A percentile compares a stretch with the other conserved stretches of the same genome.
Evolutionary conservation across 768 basidiomycete genomes (phyloP).

Genomic region (Plicaturopsis crispa): DNA sequence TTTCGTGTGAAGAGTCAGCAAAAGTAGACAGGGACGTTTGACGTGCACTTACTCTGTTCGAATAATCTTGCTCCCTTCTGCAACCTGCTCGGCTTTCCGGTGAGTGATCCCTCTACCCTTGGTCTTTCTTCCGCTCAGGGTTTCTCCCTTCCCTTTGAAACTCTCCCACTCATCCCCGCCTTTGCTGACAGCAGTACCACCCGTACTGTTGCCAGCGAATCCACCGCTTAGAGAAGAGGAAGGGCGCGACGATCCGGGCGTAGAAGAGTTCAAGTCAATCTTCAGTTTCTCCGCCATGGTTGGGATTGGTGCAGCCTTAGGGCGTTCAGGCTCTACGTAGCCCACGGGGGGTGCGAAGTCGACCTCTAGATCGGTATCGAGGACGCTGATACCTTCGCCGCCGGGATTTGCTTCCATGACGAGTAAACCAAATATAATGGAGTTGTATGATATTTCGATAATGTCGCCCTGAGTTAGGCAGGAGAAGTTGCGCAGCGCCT

Average conservation of each 20-base stretch:
- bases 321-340: constrained; percentile 90
- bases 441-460: constrained; percentile 97
- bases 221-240: constrained; percentile 66
- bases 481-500: constrained; percentile 89
- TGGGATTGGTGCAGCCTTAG: constrained; percentile 68
- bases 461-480: constrained; percentile 92
- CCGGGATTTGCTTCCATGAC: constrained; percentile 92
- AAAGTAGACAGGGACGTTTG: not conserved
- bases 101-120: constrained; percentile 91
- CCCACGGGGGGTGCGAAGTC: constrained; percentile 92
- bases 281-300: constrained; percentile 98
- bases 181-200: constrained; percentile 52
- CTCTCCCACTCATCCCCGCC: constrained; percentile 86
- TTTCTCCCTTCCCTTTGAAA: constrained; percentile 94
- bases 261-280: constrained; percentile 83
- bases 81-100: constrained; percentile 72
- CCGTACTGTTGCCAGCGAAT: constrained; percentile 45
- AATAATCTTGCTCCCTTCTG: constrained; percentile 80
- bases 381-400: constrained; percentile 78
- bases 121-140: constrained; percentile 82
- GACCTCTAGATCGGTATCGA: constrained; percentile 97
- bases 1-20: not conserved
- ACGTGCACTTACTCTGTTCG: constrained; percentile 89
- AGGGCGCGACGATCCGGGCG: constrained; percentile 81
- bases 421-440: constrained; percentile 88